These are phyloP conservation scores for Acarospora socialis DNA, from an alignment of 2,329 filamentous ascomycete species.

Conservation along the genomic window DNA sequence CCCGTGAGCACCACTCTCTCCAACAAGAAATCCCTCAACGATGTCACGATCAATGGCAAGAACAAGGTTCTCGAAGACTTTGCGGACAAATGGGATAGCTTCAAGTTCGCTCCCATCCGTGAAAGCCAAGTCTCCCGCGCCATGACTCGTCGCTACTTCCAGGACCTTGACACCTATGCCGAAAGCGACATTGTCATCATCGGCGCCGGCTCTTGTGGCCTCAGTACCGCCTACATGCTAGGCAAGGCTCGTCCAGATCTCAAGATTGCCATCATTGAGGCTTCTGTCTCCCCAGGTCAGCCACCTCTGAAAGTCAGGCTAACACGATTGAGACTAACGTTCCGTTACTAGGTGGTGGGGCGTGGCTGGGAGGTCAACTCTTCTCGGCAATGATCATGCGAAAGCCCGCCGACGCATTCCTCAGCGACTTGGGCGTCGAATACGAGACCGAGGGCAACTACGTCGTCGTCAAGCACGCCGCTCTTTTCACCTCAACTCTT, in stretches of 20 bases:
- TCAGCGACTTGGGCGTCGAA: constrained; percentile 65
- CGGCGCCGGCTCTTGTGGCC: constrained; percentile 76
- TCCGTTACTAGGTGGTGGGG: constrained; percentile 51
- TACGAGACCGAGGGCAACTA: constrained; percentile 82
- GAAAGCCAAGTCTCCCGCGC: constrained; percentile 85
- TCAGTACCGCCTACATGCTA: constrained; percentile 72
- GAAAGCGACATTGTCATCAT: constrained; percentile 91
- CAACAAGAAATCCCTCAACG: constrained; percentile 23
- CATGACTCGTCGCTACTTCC: constrained; percentile 88
- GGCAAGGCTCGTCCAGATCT: constrained; percentile 74
- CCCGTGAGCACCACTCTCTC: constrained; percentile 20
- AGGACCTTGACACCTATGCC: constrained; percentile 75
- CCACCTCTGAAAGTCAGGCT: constrained; percentile 6
- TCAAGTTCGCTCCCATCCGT: constrained; percentile 73
- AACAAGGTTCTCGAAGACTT: constrained; percentile 49
- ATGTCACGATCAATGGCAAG: constrained; percentile 13
- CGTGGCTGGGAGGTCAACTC: constrained; percentile 86
- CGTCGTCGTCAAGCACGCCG: constrained; percentile 87
- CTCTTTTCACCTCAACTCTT: constrained; percentile 79
- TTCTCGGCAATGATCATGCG: constrained; percentile 94
- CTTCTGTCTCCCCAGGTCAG: constrained; percentile 59
- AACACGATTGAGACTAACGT: too few species aligned
- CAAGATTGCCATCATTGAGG: constrained; percentile 83
- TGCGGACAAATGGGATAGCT: constrained; percentile 64
- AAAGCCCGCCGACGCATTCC: constrained; percentile 76